Percentiles rank a stretch among this genome's conserved stretches.
Evolutionary conservation across 2,329 filamentous ascomycete genomes (phyloP).

Genomic region (Cryphonectria radicalis): DNA sequence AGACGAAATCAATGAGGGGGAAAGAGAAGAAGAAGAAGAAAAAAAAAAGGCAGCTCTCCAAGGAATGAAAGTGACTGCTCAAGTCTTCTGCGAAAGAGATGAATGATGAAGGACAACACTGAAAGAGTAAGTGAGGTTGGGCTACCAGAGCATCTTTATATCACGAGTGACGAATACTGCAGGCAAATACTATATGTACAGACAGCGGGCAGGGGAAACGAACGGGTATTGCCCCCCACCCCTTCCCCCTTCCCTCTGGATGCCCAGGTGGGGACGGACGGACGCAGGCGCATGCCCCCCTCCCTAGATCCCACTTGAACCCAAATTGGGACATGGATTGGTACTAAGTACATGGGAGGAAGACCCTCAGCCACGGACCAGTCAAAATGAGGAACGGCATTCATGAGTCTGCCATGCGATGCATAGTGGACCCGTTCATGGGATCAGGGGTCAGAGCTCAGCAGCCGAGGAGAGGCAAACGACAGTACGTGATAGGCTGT

Average conservation of each 20-base stretch:
- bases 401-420: conserved; percentile 43
- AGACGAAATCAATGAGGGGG: conserved; percentile 31
- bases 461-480: conserved; percentile 28
- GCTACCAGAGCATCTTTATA: conserved; percentile 31
- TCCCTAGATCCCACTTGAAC: conserved; percentile 20
- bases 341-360: conserved; percentile 24
- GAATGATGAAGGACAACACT: conserved; percentile 30
- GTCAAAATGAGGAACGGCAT: conserved; percentile 42
- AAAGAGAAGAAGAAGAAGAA: conserved; percentile 20
- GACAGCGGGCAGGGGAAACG: conserved; percentile 13
- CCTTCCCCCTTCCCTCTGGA: too few relatives aligned
- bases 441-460: conserved; percentile 35
- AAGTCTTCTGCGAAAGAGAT: conserved; percentile 36
- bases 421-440: conserved; percentile 42
- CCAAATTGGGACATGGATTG: conserved; percentile 35
- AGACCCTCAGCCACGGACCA: conserved; percentile 38
- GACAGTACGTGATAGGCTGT: conserved; percentile 38
- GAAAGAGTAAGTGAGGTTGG: conserved; percentile 8
- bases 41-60: conserved; percentile 42
- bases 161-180: conserved; percentile 23
- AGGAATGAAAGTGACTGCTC: conserved; percentile 43
- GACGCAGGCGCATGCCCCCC: conserved; percentile 30
- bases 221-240: not conserved
- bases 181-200: conserved; percentile 18
- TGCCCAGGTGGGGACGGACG: conserved; percentile 17